phyloP scores from a whole-genome alignment of 768 basidiomycete genomes.

The Rhizopogon rudus region DNA sequence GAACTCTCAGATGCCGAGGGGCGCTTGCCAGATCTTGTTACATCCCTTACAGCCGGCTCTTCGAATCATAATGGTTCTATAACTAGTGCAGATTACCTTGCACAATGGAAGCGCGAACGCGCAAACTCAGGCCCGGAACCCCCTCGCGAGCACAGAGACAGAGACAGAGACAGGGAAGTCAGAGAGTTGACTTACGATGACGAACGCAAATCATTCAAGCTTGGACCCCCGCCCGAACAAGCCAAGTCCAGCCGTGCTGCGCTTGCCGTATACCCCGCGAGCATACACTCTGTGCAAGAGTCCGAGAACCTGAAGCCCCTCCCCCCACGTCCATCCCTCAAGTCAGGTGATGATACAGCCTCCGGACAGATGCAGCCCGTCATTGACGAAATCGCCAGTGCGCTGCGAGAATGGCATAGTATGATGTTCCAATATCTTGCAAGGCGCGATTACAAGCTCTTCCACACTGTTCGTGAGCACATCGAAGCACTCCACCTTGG shows the following conservation, averaged over 20 bases:
- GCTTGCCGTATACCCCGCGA: slow-evolving; percentile 67
- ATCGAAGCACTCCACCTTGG: slow-evolving; percentile 90
- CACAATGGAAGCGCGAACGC: slow-evolving; percentile 37
- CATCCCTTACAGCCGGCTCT: slow-evolving; percentile 40
- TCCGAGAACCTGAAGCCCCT: slow-evolving; percentile 65
- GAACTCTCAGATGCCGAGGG: slow-evolving; percentile 86
- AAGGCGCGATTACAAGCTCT: slow-evolving; percentile 83
- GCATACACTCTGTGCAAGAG: slow-evolving; percentile 69
- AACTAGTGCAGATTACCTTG: slow-evolving; percentile 41
- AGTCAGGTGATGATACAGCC: slow-evolving; percentile 90
- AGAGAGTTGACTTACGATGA: slow-evolving; percentile 39
- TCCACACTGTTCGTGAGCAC: slow-evolving; percentile 80
- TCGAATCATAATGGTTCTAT: slow-evolving; percentile 24
- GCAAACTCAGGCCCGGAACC: slow-evolving; percentile 21
- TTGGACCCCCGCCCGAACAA: slow-evolving; percentile 71
- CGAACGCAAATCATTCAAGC: slow-evolving; percentile 60
- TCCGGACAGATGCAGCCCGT: slow-evolving; percentile 83
- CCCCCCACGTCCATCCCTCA: slow-evolving; percentile 90
- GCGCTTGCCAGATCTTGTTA: slow-evolving; percentile 71
- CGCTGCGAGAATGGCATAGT: slow-evolving; percentile 92
- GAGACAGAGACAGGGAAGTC: slow-evolving; percentile 59
- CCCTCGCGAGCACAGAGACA: slow-evolving; percentile 36
- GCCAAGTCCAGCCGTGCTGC: slow-evolving; percentile 69
- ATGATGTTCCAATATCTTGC: slow-evolving; percentile 90
- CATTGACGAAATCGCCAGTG: slow-evolving; percentile 96